Evolutionary conservation across 257 asterid species (phyloP), one percentile per base, ranked within the genome.

Genomic region (Penstemon newberryi): DNA sequence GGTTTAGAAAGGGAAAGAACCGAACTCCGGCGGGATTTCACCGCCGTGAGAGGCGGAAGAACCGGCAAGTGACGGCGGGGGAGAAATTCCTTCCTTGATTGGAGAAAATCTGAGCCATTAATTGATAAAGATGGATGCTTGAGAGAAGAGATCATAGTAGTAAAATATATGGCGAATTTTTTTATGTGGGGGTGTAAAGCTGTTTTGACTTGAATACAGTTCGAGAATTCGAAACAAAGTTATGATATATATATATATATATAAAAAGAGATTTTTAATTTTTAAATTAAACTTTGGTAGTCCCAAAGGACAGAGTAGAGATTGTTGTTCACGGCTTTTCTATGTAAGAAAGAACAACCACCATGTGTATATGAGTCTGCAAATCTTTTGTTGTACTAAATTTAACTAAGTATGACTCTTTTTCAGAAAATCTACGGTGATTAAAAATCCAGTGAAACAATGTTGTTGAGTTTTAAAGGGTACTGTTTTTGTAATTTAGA

Each of bases 101-200:
- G 83, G 76, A 78, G 72, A 41, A 76, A 72, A 70, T 81, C 84
- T 12, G 84, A 75, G 67, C 77, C 85, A 60, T 60, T 69, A 63
- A 79, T 38, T 3, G 82, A 40, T 1, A 73, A 13, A 51, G 69
- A 43, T 0, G 96, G 79, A 53, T 79, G 92, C 56, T 79, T 84
- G 68, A 89, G 59, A 39, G 95, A 85, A 38, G 95, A 80, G 70
- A 89, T 87, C 96, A 89, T 91, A 19, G 74, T 80, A 40, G 50
- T 60, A 63, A 60, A 70, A 58, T 57, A 56, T 33, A 36, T 62
- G 55, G 71, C 74, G 80, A 65, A 19, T 45, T 1, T 25, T 51
- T 60, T 73, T 71, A 59, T 44, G 71, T n/a, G 76, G 73, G 61
- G 54, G 15, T 49, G 1, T 49, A 9, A 10, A 9, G 8, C 33